phyloP scores from a whole-genome alignment of 2,329 filamentous ascomycete genomes.

The Aulographum hederae region DNA sequence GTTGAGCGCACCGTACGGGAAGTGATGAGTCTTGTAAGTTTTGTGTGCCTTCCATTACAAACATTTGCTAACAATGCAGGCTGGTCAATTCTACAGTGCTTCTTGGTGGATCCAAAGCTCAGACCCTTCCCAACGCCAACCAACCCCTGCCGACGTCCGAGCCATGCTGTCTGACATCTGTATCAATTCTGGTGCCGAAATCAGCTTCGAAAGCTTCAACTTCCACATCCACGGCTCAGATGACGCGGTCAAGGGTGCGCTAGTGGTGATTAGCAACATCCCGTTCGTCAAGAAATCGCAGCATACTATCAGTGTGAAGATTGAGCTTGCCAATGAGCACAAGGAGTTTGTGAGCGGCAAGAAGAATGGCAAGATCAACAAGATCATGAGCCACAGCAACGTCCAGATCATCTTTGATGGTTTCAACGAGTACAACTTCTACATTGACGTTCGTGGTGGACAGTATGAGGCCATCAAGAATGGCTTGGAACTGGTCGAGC shows the following conservation, averaged over 20 bases:
- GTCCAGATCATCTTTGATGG: conserved; percentile 98
- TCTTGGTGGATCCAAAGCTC: conserved; percentile 85
- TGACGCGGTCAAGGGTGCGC: conserved; percentile 86
- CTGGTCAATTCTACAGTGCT: conserved; percentile 93
- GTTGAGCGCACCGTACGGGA: conserved; percentile 90
- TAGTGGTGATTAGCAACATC: conserved; percentile 83
- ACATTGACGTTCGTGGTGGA: conserved; percentile 88
- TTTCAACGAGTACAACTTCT: conserved; percentile 99
- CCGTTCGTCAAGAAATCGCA: conserved; percentile 73
- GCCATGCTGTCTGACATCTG: conserved; percentile 93
- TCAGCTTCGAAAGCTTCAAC: conserved; percentile 83
- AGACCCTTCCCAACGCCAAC: conserved; percentile 45
- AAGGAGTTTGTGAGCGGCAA: conserved; percentile 99
- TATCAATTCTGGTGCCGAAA: conserved; percentile 85
- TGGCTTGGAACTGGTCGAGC: conserved; percentile 80
- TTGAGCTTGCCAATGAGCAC: conserved; percentile 96
- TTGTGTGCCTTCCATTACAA: background rate
- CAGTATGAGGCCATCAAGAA: conserved; percentile 91
- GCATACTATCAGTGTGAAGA: conserved; percentile 92
- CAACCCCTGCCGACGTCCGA: conserved; percentile 51
- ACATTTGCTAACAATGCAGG: conserved; percentile 29
- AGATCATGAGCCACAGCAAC: conserved; percentile 99
- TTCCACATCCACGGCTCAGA: conserved; percentile 93
- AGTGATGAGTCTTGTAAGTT: conserved; percentile 74
- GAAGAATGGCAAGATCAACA: conserved; percentile 99